Percentiles rank a stretch among this genome's conserved stretches.
phyloP scores from a whole-genome alignment of 345 rosid species.

The Camelina laxa region DNA sequence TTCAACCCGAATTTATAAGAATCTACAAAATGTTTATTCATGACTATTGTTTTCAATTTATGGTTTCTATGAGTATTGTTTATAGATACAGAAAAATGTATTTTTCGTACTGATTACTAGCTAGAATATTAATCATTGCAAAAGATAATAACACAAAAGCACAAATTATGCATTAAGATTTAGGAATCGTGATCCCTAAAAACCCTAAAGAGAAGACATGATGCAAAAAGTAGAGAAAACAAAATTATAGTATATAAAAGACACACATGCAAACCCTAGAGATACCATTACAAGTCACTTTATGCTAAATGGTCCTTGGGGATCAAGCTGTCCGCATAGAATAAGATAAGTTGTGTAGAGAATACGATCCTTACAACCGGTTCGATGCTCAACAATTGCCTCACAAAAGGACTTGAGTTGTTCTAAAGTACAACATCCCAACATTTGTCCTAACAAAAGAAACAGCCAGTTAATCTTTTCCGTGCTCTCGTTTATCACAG shows the following conservation, averaged over 20 bases:
- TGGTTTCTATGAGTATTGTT: neutral
- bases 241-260: neutral
- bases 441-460: conserved; percentile 75
- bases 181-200: neutral
- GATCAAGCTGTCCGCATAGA: conserved; percentile 65
- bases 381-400: conserved; percentile 61
- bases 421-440: conserved; percentile 71
- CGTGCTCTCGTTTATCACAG: conserved; percentile 55
- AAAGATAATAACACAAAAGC: neutral
- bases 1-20: too few species aligned
- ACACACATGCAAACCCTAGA: neutral
- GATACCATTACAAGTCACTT: neutral
- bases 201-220: neutral
- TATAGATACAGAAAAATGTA: too few species aligned
- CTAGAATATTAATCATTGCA: neutral
- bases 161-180: too few species aligned
- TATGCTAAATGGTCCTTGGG: conserved; percentile 37
- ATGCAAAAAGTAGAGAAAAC: neutral
- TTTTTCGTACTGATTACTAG: too few species aligned
- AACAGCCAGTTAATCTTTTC: conserved; percentile 79
- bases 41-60: neutral
- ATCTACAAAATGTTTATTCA: neutral
- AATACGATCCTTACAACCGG: conserved; percentile 80
- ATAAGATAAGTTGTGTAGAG: conserved; percentile 63
- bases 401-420: conserved; percentile 82